Percentiles rank a stretch among this genome's conserved stretches.
These are phyloP conservation scores for Trichothecium sympodiale DNA, from an alignment of 2,329 filamentous ascomycete genomes.

Conservation along the genomic window DNA sequence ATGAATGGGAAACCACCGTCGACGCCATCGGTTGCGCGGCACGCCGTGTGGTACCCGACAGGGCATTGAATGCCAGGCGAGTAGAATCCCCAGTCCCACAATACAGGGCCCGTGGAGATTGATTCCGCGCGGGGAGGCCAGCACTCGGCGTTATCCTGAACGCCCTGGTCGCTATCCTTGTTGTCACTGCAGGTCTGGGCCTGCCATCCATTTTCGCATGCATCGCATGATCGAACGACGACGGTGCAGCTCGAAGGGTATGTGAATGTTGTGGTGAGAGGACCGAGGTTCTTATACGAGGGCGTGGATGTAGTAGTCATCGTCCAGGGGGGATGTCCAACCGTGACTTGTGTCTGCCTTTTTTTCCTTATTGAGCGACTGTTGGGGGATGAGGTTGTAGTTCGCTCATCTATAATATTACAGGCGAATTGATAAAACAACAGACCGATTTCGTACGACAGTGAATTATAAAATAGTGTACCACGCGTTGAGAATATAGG, in stretches of 20 bases:
- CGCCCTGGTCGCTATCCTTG: conserved; percentile 5
- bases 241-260: conserved; percentile 10
- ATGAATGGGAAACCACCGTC: conserved; percentile 14
- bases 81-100: conserved; percentile 23
- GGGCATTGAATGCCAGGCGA: conserved; percentile 22
- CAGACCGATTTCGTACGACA: no score
- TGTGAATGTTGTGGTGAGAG: conserved; percentile 13
- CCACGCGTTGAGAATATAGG: no score
- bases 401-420: no score
- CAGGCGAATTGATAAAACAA: no score
- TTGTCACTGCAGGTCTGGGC: conserved; percentile 13
- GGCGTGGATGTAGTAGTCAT: no score
- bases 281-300: no score
- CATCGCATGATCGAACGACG: conserved; percentile 10
- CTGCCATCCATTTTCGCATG: conserved; percentile 12
- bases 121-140: conserved; percentile 15
- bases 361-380: no score
- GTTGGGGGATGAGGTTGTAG: no score
- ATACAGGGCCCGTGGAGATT: conserved; percentile 6
- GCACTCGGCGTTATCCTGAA: conserved; percentile 15
- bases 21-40: conserved; percentile 15
- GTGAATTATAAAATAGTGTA: no score
- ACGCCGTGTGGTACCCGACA: conserved; percentile 18
- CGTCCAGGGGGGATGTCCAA: no score
- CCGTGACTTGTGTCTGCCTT: no score